Evolutionary conservation across 1,284 basidiomycete species (phyloP), one percentile per base, ranked within the genome.

Genomic region (Filobasidium uniguttulatum): DNA sequence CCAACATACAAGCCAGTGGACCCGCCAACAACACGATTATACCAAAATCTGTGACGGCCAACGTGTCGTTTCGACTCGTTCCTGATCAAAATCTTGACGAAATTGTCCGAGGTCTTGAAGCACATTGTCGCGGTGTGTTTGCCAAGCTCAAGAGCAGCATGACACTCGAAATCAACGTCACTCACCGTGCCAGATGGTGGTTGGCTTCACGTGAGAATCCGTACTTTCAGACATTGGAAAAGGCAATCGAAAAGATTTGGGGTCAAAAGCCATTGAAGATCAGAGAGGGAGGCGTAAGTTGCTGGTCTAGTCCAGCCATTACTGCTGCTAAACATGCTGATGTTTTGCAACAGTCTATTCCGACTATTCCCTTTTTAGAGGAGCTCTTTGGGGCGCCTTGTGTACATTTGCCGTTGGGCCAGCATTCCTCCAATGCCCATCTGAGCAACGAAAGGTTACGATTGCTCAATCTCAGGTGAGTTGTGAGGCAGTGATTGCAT

Each of bases 161-260:
- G 53, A 33, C 49, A 8, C 37, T 54, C 30, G 35, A 30, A 83
- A 73, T 91, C 44, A 73, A 72, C 25, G 79, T 96, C 44, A 81
- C 85, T 41, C 85, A 89, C 56, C 82, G 78, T 1, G 90, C 89
- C 0, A 83, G 90, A 60, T 98, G 91, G 90, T 98, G 93, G 93
- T 74, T 96, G 1, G 89, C 90, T 0, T 79, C 83, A 44, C 75
- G 89, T 25, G 77, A 86, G 46, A 82, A 82, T 53, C 74, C 76
- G 2, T 93, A 85, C 78, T 89, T 90, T 72, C 75, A 79, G 57
- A 81, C 84, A 0, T 74, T 97, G 19, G 85, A 89, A 63, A 72
- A 73, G 34, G 83, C 88, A 8, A 79, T 96, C 0, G 73, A 76
- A 53, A 80, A 86, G 41, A 86, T 91, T 59, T 94, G 88, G 90